Percentiles rank a stretch among this genome's conserved stretches.
Evolutionary conservation across 1,139 yeast genomes (phyloP).

Genomic region (Eremothecium gossypii): DNA sequence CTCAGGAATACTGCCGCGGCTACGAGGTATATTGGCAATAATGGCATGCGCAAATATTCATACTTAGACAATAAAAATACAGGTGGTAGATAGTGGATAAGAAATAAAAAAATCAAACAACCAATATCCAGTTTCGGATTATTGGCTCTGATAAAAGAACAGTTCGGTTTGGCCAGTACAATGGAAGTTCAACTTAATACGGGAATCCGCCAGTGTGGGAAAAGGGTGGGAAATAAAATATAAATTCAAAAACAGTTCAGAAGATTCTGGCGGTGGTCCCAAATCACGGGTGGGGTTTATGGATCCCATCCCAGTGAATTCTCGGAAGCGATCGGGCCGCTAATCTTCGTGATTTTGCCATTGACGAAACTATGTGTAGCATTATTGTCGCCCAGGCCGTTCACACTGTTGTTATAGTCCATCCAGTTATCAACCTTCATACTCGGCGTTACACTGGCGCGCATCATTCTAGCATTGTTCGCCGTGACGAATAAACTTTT

Average conservation of each 20-base stretch:
- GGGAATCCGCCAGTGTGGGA: background rate
- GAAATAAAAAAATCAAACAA: too few relatives aligned
- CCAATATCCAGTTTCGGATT: too few relatives aligned
- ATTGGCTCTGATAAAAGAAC: too few relatives aligned
- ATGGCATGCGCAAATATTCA: too few relatives aligned
- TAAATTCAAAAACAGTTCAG: background rate
- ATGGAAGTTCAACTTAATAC: conserved; percentile 2
- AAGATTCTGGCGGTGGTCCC: background rate
- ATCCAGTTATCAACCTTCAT: conserved; percentile 25
- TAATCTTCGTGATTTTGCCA: conserved; percentile 26
- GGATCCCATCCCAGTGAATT: conserved; percentile 42
- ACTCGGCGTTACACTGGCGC: conserved; percentile 23
- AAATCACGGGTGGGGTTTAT: background rate
- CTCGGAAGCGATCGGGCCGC: conserved; percentile 40
- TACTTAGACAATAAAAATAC: too few relatives aligned
- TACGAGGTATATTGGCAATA: too few relatives aligned
- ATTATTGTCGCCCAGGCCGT: conserved; percentile 9
- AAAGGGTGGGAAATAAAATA: background rate
- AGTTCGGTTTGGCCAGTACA: too few relatives aligned
- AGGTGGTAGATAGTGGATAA: too few relatives aligned
- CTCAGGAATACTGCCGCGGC: too few relatives aligned
- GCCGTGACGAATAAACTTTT: background rate
- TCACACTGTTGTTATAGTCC: conserved; percentile 19
- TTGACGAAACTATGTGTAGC: background rate
- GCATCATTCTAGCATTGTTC: conserved; percentile 2